phyloP scores from a whole-genome alignment of 176 grass and related monocot species.

The Triticum monococcum region DNA sequence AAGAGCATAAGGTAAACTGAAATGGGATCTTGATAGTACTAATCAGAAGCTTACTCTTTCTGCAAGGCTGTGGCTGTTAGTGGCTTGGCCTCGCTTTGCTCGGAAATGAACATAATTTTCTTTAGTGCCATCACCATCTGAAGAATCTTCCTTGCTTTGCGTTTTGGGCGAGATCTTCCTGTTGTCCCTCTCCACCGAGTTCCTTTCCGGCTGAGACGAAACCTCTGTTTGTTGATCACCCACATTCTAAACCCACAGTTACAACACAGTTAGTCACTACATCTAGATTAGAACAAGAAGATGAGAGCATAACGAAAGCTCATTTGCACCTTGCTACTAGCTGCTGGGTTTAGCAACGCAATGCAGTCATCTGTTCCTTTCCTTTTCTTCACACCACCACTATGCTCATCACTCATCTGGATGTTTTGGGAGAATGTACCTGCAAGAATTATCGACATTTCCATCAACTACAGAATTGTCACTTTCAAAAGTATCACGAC shows the following conservation, averaged over 20 bases:
- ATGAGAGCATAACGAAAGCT: background rate
- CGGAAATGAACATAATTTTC: constrained; percentile 89
- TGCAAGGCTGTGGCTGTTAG: constrained; percentile 98
- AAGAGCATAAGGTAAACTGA: constrained; percentile 28
- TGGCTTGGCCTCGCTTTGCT: constrained; percentile 92
- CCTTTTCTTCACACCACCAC: constrained; percentile 56
- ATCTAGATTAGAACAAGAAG: constrained; percentile 9
- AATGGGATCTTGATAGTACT: background rate
- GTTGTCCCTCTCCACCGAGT: constrained; percentile 47
- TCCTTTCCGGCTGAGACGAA: constrained; percentile 42
- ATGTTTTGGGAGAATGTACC: constrained; percentile 58
- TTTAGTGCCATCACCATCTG: constrained; percentile 61
- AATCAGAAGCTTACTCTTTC: constrained; percentile 71
- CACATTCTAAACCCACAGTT: constrained; percentile 36
- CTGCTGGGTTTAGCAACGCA: constrained; percentile 30
- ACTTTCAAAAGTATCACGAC: background rate
- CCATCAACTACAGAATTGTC: constrained; percentile 16
- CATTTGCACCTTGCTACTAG: constrained; percentile 41
- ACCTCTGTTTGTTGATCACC: constrained; percentile 52
- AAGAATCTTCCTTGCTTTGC: constrained; percentile 51
- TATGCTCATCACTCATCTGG: constrained; percentile 50
- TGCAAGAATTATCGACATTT: constrained; percentile 2
- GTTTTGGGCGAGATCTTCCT: constrained; percentile 39
- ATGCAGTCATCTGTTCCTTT: constrained; percentile 37
- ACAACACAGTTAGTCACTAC: constrained; percentile 8